Conservation (phyloP, 257 asterid species). For the Mitragyna speciosa region DNA sequence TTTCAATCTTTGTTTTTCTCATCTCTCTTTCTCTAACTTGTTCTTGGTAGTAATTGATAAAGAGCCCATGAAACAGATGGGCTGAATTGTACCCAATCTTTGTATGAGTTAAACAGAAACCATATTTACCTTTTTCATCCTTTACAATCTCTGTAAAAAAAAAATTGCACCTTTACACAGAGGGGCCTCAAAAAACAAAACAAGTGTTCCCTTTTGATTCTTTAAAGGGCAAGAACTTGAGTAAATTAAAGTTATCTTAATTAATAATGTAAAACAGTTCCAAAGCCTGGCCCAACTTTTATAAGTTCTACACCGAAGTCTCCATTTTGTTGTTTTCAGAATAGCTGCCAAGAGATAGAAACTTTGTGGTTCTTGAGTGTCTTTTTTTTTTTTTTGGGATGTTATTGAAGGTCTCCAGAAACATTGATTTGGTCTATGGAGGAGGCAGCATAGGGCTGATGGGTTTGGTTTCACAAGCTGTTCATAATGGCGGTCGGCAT, state of each 20-base stretch:
- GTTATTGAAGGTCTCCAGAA: slow-evolving; percentile 58
- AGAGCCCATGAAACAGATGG: slow-evolving; percentile 10
- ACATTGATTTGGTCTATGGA: slow-evolving; percentile 96
- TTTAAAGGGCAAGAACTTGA: background rate
- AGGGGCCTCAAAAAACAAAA: background rate
- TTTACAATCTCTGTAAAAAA: slow-evolving; percentile 3
- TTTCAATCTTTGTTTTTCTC: slow-evolving; percentile 23
- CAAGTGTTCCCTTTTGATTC: slow-evolving; percentile 2
- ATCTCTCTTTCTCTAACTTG: slow-evolving; percentile 36
- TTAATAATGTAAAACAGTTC: slow-evolving; percentile 2
- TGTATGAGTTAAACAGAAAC: background rate
- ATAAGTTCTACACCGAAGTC: background rate
- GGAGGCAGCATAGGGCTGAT: slow-evolving; percentile 98
- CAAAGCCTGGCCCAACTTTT: slow-evolving; percentile 2
- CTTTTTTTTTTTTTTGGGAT: slow-evolving; percentile 10
- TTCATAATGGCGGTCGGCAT: slow-evolving; percentile 91
- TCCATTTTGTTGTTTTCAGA: background rate
- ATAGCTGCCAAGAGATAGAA: slow-evolving; percentile 7
- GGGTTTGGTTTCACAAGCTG: slow-evolving; percentile 96
- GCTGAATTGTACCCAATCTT: background rate
- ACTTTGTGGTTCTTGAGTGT: slow-evolving; percentile 10
- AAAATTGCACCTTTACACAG: slow-evolving; percentile 10
- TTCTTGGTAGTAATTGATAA: background rate
- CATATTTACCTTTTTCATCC: slow-evolving; percentile 17
- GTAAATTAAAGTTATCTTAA: background rate